phyloP scores from a whole-genome alignment of 1,139 yeast species.

The Komagataea norvegica region DNA sequence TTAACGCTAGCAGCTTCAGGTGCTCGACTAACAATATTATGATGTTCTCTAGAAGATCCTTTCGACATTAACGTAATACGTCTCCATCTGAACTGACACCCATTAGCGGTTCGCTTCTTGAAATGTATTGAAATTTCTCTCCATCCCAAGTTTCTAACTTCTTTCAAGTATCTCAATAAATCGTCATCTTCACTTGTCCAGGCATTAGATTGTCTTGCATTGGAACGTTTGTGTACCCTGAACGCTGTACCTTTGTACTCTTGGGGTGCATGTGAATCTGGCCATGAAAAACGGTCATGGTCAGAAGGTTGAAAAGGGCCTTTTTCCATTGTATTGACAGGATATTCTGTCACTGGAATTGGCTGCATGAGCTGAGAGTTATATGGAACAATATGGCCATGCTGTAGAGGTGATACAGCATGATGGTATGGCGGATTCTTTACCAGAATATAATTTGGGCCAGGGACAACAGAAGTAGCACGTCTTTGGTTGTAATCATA shows the following conservation, averaged over 20 bases:
- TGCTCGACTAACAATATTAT: too few species aligned
- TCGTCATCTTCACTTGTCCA: conserved; percentile 79
- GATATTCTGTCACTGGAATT: conserved; percentile 4
- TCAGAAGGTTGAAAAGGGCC: too few species aligned
- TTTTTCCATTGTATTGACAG: conserved; percentile 1
- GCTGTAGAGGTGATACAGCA: background rate
- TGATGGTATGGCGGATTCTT: conserved; percentile 3
- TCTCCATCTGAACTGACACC: conserved; percentile 83
- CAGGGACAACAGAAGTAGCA: background rate
- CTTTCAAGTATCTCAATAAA: conserved; percentile 64
- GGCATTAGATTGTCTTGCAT: conserved; percentile 28
- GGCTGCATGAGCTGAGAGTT: conserved; percentile 6
- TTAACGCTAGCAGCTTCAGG: too few species aligned
- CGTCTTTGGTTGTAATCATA: background rate
- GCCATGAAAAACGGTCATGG: too few species aligned
- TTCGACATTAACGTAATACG: conserved; percentile 34
- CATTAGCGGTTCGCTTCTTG: conserved; percentile 70
- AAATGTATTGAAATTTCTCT: conserved; percentile 72
- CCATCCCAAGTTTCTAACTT: conserved; percentile 72
- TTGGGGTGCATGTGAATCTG: too few species aligned
- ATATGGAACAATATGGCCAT: background rate
- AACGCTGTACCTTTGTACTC: background rate
- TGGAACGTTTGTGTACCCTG: conserved; percentile 8
- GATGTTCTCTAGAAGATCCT: background rate
- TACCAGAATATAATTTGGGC: too few species aligned